Evolutionary conservation across 2,329 filamentous ascomycete genomes (phyloP), one percentile per base, ranked within the genome.

Genomic region (Aspergillus ochraceus): DNA sequence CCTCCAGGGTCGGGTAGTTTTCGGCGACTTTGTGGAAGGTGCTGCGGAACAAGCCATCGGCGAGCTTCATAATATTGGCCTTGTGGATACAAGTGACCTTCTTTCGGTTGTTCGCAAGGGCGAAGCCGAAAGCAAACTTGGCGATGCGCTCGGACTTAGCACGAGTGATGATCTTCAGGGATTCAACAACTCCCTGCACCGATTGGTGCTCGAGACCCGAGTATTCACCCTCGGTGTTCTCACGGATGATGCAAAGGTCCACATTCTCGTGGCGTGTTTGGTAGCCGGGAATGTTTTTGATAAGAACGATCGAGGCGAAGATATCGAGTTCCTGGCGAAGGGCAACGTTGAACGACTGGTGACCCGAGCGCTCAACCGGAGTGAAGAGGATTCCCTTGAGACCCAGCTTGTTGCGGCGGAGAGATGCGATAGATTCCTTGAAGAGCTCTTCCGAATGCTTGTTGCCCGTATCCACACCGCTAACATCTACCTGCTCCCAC

Each of bases 71-170:
- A 84, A 99, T 99, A 86, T 99, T 99, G 82, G 95, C 95, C 87
- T 99, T 99, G 90, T 99, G 95, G 77, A 99, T 98, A 84, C 94
- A 97, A 69, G 95, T 98, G 60, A 99, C 92, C 90, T 98, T 98
- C 86, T 96, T 94, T 77, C 95, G 88, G 87, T 96, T 94, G 86
- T 99, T 99, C 80, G 95, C 95, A 60, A 98, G 89, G 60, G 95
- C 95, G 75, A 99, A 99, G 76, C 90, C 90, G 79, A 98, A 98
- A 68, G 95, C 95, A 76, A 99, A 99, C 83, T 97, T 97, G 82
- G 94, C 92, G 74, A 99, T 99, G 77, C 95, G 92, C 88, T 99
- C 95, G 58, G 92, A 97, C 87, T 99, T 98, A 80, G 92, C 92
- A 73, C 93, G 92, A 69, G 95, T 99, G 83, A 99, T 98, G 83